These are phyloP conservation scores for Picea abies DNA, from an alignment of 83 land plant species.

Conservation along the genomic window DNA sequence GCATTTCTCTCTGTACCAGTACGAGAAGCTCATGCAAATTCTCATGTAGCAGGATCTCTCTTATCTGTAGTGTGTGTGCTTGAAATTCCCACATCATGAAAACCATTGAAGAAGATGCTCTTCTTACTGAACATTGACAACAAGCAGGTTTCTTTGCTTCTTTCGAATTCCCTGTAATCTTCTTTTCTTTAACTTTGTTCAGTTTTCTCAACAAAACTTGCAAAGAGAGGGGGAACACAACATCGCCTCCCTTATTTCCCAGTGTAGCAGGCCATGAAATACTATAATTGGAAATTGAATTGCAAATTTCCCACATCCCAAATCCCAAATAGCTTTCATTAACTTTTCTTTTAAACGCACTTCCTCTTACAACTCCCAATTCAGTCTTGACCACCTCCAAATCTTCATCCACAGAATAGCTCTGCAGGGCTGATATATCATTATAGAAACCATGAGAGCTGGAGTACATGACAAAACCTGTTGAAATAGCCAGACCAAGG, in stretches of 20 bases:
- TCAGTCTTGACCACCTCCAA: not conserved
- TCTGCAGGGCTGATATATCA: not conserved
- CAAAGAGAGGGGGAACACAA: conserved; percentile 10
- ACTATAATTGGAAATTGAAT: conserved; percentile 21
- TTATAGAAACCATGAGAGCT: not conserved
- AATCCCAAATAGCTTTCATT: not conserved
- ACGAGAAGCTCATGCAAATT: conserved; percentile 6
- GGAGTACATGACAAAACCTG: not conserved
- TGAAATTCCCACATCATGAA: conserved; percentile 18
- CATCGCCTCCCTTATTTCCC: not conserved
- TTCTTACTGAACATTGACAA: conserved; percentile 8
- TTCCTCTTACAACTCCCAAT: not conserved
- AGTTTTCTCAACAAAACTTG: conserved; percentile 1
- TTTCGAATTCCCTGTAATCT: not conserved
- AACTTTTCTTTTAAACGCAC: not conserved
- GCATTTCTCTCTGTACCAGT: conserved; percentile 19
- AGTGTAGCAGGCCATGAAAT: not conserved
- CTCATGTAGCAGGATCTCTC: not conserved
- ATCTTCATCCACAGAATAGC: not conserved
- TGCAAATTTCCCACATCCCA: conserved; percentile 12
- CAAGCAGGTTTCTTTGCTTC: not conserved
- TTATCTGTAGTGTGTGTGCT: conserved; percentile 4
- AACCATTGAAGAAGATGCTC: conserved; percentile 23
- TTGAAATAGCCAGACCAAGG: conserved; percentile 6
- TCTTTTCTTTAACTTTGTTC: not conserved